Evolutionary conservation across 805 yeast species (phyloP).

Genomic region (Jamesozyma piceae): DNA sequence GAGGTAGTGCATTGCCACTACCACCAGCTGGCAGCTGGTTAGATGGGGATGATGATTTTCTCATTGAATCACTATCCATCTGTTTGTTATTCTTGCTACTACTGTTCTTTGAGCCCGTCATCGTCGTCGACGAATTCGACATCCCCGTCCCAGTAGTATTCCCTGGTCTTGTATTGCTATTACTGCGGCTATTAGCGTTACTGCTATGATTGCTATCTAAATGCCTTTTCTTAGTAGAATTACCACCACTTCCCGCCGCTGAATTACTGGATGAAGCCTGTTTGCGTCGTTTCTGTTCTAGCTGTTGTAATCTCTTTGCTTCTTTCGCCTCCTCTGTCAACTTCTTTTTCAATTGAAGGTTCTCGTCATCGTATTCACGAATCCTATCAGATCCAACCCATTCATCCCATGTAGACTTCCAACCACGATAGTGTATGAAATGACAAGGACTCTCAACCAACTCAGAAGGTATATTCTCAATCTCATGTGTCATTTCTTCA

Average conservation of each 20-base stretch:
- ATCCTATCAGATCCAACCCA: conserved; percentile 75
- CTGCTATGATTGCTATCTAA: neutral
- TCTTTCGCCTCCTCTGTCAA: conserved; percentile 40
- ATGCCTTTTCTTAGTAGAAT: neutral
- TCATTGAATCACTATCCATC: conserved; percentile 1
- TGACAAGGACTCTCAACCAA: conserved; percentile 37
- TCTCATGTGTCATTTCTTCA: conserved; percentile 7
- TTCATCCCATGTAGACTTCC: conserved; percentile 96
- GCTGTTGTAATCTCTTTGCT: conserved; percentile 11
- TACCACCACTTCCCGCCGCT: neutral
- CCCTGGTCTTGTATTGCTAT: neutral
- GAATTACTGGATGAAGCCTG: too few species aligned
- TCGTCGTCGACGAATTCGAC: neutral
- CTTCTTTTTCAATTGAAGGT: conserved; percentile 51
- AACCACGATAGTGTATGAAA: conserved; percentile 83
- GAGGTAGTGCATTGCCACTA: neutral
- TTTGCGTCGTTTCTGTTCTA: neutral
- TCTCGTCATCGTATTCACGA: conserved; percentile 59
- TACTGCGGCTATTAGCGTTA: neutral
- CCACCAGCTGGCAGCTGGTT: neutral
- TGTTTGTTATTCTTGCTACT: neutral
- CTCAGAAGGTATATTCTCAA: conserved; percentile 31
- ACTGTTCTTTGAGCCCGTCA: neutral
- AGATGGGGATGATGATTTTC: neutral
- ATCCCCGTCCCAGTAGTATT: neutral